phyloP scores from a whole-genome alignment of 1,284 basidiomycete species.

The Amylostereum areolatum region DNA sequence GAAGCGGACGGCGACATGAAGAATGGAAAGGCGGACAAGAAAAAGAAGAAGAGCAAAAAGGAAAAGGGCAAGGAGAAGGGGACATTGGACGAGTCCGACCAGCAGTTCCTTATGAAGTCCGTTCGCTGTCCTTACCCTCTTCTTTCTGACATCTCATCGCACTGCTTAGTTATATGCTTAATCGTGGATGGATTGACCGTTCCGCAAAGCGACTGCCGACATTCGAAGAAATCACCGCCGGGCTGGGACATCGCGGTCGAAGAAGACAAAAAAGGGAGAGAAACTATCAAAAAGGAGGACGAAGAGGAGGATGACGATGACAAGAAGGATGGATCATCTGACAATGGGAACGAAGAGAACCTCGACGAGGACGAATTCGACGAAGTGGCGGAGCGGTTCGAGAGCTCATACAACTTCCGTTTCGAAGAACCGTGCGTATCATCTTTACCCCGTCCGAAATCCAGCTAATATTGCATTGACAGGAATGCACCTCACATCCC shows the following conservation, averaged over 20 bases:
- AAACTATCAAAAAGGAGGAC: constrained; percentile 6
- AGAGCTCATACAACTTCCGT: constrained; percentile 88
- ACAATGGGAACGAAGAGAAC: constrained; percentile 32
- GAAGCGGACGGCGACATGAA: constrained; percentile 25
- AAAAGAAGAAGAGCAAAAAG: constrained; percentile 25
- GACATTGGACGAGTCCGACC: constrained; percentile 58
- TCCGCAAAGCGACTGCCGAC: constrained; percentile 70
- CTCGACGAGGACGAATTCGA: constrained; percentile 64
- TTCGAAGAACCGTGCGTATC: constrained; percentile 84
- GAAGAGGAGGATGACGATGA: constrained; percentile 24
- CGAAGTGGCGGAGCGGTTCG: constrained; percentile 66
- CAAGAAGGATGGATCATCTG: constrained; percentile 18
- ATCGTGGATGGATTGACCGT: constrained; percentile 92
- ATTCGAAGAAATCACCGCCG: constrained; percentile 68
- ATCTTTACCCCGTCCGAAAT: constrained; percentile 1
- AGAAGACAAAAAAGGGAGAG: constrained; percentile 30
- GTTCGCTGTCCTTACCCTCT: constrained; percentile 21
- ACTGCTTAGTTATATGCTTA: constrained; percentile 77
- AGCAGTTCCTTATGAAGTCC: constrained; percentile 89
- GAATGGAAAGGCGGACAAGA: constrained; percentile 23
- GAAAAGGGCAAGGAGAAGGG: constrained; percentile 28
- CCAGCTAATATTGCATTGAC: not conserved
- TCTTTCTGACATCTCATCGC: not conserved
- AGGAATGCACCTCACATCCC: constrained; percentile 73
- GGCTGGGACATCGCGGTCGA: constrained; percentile 19